Evolutionary conservation across 2,329 filamentous ascomycete species (phyloP), one percentile per base, ranked within the genome.

Genomic region (Ceratocystiopsis sp.): DNA sequence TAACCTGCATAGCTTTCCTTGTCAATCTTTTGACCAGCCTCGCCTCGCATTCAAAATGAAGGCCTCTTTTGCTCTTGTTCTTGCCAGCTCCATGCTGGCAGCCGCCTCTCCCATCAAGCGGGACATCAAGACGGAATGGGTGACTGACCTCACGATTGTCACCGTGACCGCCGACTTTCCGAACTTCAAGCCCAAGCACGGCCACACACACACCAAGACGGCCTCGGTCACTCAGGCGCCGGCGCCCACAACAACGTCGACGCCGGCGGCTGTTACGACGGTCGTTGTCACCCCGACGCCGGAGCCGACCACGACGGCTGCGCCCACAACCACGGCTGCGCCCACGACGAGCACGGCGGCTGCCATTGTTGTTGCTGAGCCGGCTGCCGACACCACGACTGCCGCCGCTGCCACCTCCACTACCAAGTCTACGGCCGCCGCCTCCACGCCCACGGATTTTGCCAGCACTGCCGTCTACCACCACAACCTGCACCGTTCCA

Each of bases 401-500:
- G 14, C 41, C 11, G 41, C 13, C 5, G 29, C 19, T 21, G 19
- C 19, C 7, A 21, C 19, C 19, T n/a, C n/a, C n/a, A 17, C 43
- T 17, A 19, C 43, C 21, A 32, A 43, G n/a, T 37, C 42, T n/a
- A 41, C 37, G n/a, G 44, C 46, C 13, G 40, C 50, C 4, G 16
- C 49, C 11, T 43, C 55, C 16, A 37, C 49, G 36, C 48, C 52
- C 33, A 45, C 50, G 38, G 57, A 58, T 50, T 55, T 52, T 48
- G 38, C 47, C 44, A 57, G 57, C 44, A 56, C 61, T 14, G 68
- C 69, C 41, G 53, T 89, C 41, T 67, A 78, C 53, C 75, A 84
- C 58, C 91, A 96, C 78, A 95, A 95, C 65, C 55, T 80, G 42
- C 84, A 91, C 64, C 87, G 91, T 49, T 59, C 68, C 55, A 93